Percentiles rank a stretch among this genome's conserved stretches.
These are phyloP conservation scores for Metarhizium guizhouense DNA, from an alignment of 2,329 filamentous ascomycete species.

Conservation along the genomic window DNA sequence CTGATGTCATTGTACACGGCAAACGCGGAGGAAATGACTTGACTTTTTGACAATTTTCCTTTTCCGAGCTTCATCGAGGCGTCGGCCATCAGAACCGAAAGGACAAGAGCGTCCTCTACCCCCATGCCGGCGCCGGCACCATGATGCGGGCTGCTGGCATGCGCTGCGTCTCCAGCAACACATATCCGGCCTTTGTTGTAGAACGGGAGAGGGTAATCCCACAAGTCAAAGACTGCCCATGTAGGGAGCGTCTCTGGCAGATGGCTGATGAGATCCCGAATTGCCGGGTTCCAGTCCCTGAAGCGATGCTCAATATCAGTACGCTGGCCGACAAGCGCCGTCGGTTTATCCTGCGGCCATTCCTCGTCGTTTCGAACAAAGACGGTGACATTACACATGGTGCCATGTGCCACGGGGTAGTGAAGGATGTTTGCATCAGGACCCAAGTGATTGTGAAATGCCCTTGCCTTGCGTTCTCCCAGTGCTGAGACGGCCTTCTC, in stretches of 20 bases:
- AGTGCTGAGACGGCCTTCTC: neutral
- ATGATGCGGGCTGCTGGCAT: slow-evolving; percentile 16
- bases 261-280: neutral
- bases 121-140: slow-evolving; percentile 18
- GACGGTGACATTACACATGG: neutral
- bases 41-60: neutral
- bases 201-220: slow-evolving; percentile 4
- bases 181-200: slow-evolving; percentile 11
- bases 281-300: neutral
- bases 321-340: neutral
- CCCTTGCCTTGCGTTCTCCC: neutral
- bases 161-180: slow-evolving; percentile 16
- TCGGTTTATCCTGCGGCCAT: neutral
- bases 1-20: slow-evolving; percentile 4
- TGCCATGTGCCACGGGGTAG: slow-evolving; percentile 2
- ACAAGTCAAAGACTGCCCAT: slow-evolving; percentile 11
- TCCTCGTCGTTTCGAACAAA: slow-evolving; percentile 5
- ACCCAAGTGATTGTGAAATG: slow-evolving; percentile 1
- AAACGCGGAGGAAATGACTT: neutral
- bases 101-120: slow-evolving; percentile 14
- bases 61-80: neutral
- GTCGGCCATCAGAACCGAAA: slow-evolving; percentile 1
- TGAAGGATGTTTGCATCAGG: neutral
- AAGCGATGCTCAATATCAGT: neutral
- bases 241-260: slow-evolving; percentile 4